Percentiles rank a stretch among this genome's conserved stretches.
phyloP scores from a whole-genome alignment of 2,329 filamentous ascomycete species.

The Byssothecium circinans region DNA sequence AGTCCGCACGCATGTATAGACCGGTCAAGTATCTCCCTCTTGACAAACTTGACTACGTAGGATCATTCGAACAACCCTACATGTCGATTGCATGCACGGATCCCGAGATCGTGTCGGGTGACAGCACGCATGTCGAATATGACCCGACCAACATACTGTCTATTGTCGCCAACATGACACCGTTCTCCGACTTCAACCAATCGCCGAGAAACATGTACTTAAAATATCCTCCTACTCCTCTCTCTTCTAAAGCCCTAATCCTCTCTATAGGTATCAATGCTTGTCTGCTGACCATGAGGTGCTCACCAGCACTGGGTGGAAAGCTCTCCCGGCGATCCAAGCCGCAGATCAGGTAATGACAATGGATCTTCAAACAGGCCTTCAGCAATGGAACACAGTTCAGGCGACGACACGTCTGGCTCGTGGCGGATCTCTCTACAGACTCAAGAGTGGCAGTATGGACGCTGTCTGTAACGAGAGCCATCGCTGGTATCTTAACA shows the following conservation, averaged over 20 bases:
- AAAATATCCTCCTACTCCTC: constrained; percentile 66
- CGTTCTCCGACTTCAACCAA: constrained; percentile 98
- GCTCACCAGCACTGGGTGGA: constrained; percentile 3
- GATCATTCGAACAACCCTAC: constrained; percentile 93
- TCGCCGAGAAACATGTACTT: constrained; percentile 99
- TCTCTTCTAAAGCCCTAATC: too few species aligned
- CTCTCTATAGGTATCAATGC: too few species aligned
- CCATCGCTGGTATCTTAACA: constrained; percentile 8
- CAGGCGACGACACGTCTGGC: constrained; percentile 7
- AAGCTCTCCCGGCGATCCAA: constrained; percentile 3
- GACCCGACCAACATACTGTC: constrained; percentile 96
- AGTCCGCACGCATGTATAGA: constrained; percentile 80
- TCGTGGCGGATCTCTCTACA: constrained; percentile 5
- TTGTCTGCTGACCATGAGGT: constrained; percentile 5
- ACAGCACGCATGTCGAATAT: constrained; percentile 91
- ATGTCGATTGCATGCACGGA: constrained; percentile 97
- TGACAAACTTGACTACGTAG: constrained; percentile 83
- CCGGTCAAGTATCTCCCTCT: constrained; percentile 91
- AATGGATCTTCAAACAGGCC: constrained; percentile 6
- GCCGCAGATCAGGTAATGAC: constrained; percentile 8
- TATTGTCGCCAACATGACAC: constrained; percentile 97
- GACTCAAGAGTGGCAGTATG: constrained; percentile 5
- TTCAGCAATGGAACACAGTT: constrained; percentile 8
- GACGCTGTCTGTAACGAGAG: constrained; percentile 7
- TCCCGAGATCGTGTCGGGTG: constrained; percentile 80